Base-by-base conservation (phyloP, 2,329 filamentous ascomycete species). In the Thermothelomyces thermophilus region DNA sequence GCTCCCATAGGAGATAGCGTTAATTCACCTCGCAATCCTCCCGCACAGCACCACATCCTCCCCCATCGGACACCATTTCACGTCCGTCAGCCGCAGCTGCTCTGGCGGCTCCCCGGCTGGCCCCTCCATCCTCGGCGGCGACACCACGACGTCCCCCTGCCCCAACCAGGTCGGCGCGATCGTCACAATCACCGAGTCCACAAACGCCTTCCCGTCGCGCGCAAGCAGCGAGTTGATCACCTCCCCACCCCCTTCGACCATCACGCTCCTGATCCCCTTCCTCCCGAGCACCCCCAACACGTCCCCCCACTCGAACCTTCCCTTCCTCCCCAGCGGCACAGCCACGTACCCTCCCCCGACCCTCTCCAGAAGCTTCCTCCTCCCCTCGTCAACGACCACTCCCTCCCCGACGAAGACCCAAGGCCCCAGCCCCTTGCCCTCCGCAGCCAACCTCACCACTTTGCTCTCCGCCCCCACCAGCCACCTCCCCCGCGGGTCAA, bases 111-210 rank as follows among this genome's bases (percentile, higher is more conserved):
- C 69, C 3, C 77, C 80, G 16, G 73, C 64, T 2, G 68, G 65
- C 49, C 75, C 74, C 2, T 66, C 60, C 35, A 74, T 76, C 30
- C 80, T 73, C 17, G 79, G 73, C 2, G 90, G 91, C 41, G 81
- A 84, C 2, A 95, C 87, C 10, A 82, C 75, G 9, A 96, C 87
- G 7, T 89, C 89, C 2, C 87, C 88, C 52, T 79, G 75, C 1
- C 91, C 91, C n/a, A 97, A 74, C 80, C 89, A 97, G 0, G 83
- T 88, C 8, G 91, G 91, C 3, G 91, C 90, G 61, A 96, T 82
- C 0, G 91, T 96, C 51, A 96, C 76, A 60, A 97, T 86, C 42
- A 95, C 83, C 2, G 84, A 84, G 62, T 88, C 78, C 36, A 74
- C 73, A 8, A 90, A 70, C n/a, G 65, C 60, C 14, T 79, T 72